These are phyloP conservation scores for Lentinula guzmanii DNA, from an alignment of 768 basidiomycete species.

Conservation along the genomic window DNA sequence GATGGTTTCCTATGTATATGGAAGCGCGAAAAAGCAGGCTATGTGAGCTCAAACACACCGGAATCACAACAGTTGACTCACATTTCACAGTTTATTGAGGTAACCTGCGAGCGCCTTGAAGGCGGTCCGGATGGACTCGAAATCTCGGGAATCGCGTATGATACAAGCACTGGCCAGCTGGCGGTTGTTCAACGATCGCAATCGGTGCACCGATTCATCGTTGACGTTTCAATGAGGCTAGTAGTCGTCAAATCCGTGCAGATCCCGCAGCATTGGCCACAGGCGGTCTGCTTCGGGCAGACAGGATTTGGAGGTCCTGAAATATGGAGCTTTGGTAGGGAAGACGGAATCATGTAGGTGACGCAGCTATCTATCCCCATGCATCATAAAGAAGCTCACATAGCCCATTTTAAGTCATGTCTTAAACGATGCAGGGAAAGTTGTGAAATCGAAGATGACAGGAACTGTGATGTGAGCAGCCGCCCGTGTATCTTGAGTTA, in stretches of 20 bases:
- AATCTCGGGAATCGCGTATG: background rate
- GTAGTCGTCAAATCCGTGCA: background rate
- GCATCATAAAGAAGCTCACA: no score
- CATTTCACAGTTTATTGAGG: background rate
- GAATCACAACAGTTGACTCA: background rate
- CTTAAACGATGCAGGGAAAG: background rate
- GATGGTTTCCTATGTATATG: background rate
- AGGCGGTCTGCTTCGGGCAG: background rate
- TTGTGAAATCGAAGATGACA: background rate
- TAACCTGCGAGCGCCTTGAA: background rate
- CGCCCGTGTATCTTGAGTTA: background rate
- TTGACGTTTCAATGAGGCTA: background rate
- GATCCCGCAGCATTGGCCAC: background rate
- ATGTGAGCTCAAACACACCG: background rate
- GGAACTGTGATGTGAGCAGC: background rate
- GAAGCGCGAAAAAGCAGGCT: background rate
- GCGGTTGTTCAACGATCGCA: background rate
- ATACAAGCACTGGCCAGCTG: background rate
- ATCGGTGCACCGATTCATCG: background rate
- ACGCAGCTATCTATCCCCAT: no score
- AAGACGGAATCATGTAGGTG: constrained; percentile 1
- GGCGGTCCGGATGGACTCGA: background rate
- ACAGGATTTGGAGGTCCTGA: background rate
- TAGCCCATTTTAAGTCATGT: background rate
- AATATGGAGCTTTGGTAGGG: background rate